These are phyloP conservation scores for Fusarium temperatum DNA, from an alignment of 2,329 filamentous ascomycete genomes.

Conservation along the genomic window DNA sequence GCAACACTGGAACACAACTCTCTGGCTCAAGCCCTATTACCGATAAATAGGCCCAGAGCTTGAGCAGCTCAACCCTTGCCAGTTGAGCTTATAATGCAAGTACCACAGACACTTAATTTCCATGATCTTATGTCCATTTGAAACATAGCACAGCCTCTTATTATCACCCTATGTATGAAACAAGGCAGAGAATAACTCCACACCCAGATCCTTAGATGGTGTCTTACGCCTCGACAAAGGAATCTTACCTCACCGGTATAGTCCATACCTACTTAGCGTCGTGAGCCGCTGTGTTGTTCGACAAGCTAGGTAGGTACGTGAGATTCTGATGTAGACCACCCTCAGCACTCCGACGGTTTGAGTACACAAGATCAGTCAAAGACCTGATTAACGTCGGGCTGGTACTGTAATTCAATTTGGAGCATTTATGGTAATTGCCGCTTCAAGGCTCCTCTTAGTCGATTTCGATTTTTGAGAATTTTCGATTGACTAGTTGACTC, in stretches of 20 bases:
- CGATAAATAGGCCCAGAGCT: not conserved
- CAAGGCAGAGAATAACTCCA: constrained; percentile 9
- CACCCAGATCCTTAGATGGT: not conserved
- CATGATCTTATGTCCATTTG: not conserved
- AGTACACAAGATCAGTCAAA: not conserved
- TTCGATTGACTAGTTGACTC: not conserved
- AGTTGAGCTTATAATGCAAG: not conserved
- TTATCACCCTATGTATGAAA: not conserved
- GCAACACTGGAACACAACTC: not conserved
- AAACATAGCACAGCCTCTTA: constrained; percentile 33
- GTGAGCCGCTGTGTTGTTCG: not conserved
- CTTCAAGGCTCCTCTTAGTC: not conserved
- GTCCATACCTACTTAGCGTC: not conserved
- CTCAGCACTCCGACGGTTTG: not conserved
- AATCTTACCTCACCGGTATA: constrained; percentile 7
- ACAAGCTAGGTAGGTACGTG: not conserved
- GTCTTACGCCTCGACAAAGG: constrained; percentile 5
- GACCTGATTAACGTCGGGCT: not conserved
- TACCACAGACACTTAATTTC: constrained; percentile 1
- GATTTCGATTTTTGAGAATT: not conserved
- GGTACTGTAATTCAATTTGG: not conserved
- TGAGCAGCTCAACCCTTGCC: not conserved
- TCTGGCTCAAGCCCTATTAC: constrained; percentile 6
- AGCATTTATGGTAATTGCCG: not conserved
- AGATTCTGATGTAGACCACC: not conserved